Base-by-base conservation (phyloP, 139 green algal species). In the Chlorella sp. region DNA sequence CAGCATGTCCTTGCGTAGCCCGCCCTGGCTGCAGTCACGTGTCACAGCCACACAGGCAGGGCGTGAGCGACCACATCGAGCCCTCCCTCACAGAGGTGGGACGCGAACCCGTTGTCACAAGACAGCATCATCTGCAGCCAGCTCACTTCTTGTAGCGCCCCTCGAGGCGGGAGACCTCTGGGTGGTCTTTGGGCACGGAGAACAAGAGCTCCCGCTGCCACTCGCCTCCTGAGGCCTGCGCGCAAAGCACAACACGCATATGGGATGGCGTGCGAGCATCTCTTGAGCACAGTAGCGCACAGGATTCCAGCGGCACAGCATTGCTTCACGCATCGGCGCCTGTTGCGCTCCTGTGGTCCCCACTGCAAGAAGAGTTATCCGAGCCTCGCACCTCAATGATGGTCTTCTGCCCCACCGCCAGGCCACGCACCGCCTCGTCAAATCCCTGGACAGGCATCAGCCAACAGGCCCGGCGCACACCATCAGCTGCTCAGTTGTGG, bases 121-220 rank as follows among this genome's bases (percentile, higher is more conserved):
- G n/a, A n/a, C n/a, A n/a, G n/a, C n/a, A n/a, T n/a, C n/a, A n/a
- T n/a, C n/a, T n/a, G n/a, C n/a, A n/a, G n/a, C n/a, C 42, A 10
- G 10, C 88, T 79, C 63, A 92, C 88, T 90, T 94, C 60, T 92
- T 93, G 85, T 96, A 96, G 20, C 91, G 74, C 30, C 86, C 86
- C 50, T 93, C 81, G 33, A 97, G 76, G 0, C 90, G 83, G 71
- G 87, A 31, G 31, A 97, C 71, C 80, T 97, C 92, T 2, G 79
- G 78, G 79, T 97, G 92, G 6, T 89, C 78, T 0, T 65, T 69
- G 2, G 91, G 89, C 59, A 97, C 92, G 26, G 66, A 62, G 70
- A 97, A 97, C 68, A 97, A 49, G 50, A 96, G 78, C 33, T 95
- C 91, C 29, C 74, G 42, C 62, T 88, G 79, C 89, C 91, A 97